Percentiles rank a stretch among this genome's conserved stretches.
Conservation (phyloP, 345 rosid species). For the Clarkia xantiana region DNA sequence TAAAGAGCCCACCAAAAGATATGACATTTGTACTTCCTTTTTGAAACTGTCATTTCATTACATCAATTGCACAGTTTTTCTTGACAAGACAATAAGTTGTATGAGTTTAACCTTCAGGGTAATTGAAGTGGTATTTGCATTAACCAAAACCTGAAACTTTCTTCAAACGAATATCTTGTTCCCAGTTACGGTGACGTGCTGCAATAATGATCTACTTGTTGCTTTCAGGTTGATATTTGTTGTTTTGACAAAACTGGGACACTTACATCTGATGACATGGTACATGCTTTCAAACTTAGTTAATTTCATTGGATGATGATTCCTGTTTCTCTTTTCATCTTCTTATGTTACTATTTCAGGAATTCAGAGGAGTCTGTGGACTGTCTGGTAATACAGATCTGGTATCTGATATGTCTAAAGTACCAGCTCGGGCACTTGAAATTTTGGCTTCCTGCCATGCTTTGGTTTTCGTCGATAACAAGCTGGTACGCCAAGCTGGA, state of each 20-base stretch:
- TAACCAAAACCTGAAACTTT: no score
- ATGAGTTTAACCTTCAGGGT: conserved; percentile 5
- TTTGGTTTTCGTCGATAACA: conserved; percentile 92
- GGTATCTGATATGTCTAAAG: conserved; percentile 78
- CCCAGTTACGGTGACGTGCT: no score
- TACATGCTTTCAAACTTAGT: conserved; percentile 6
- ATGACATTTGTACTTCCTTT: no score
- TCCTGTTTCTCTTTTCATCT: conserved; percentile 5
- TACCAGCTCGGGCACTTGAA: conserved; percentile 55
- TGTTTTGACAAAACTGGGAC: conserved; percentile 99
- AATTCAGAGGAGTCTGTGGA: conserved; percentile 84
- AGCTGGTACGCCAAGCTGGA: conserved; percentile 47
- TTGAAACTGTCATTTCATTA: no score
- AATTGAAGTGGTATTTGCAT: neutral
- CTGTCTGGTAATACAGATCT: conserved; percentile 36
- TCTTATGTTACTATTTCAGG: conserved; percentile 25
- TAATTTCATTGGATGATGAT: conserved; percentile 7
- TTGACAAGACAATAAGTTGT: conserved; percentile 7
- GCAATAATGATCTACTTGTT: conserved; percentile 1
- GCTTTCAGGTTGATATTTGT: conserved; percentile 83
- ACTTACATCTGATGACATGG: conserved; percentile 99
- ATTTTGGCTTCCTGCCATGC: conserved; percentile 99
- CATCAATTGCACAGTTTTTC: conserved; percentile 9
- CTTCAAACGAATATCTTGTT: no score
- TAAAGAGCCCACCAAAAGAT: no score